Base-by-base conservation (phyloP, 129 eudicot species). In the Centrapalus pauciflorus region DNA sequence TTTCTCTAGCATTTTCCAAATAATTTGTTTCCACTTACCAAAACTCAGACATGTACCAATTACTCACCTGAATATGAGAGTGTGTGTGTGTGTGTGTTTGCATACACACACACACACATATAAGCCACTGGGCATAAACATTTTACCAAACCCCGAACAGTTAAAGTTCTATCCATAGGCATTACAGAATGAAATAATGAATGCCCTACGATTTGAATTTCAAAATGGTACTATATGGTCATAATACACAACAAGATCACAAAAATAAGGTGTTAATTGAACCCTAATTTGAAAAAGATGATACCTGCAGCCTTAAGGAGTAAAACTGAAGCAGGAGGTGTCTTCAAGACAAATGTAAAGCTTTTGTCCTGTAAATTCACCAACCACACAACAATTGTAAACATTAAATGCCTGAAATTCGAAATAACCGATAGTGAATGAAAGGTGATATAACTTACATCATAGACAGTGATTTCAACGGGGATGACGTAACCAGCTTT, bases 301-400 rank as follows among this genome's bases (percentile, higher is more conserved):
- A 48, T 83, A 94, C 99, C 99, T 72, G 95, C 95, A 82, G 99
- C 97, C 76, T 94, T 94, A 48, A 89, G 92, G 49, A 94, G 83
- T 72, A 94, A 76, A 78, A 94, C 90, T 8, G 99, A 94, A 62
- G 99, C 99, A 72, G 99, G 99, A 35, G 99, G 99, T 12, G 99
- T 94, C 85, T 94, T 94, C 83, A 94, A 74, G 71, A 94, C 78
- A 64, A 94, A 94, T 34, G 99, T 89, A 78, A 94, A 86, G 69
- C 99, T 94, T 55, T 84, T 89, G 67, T 94, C 99, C 99, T 94
- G 79, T 7, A 78, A 65, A 46, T 9, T 52, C 19, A 21, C 49
- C 50, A 45, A 23, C 50, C 67, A 43, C 79, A 21, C 30, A 64
- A 13, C 0, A 2, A 5, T 40, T 24, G 19, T 26, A 21, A 14